A percentile compares a stretch with the other conserved stretches of the same genome.
phyloP scores from a whole-genome alignment of 495 filamentous ascomycete species.

The Xylaria telfairii region DNA sequence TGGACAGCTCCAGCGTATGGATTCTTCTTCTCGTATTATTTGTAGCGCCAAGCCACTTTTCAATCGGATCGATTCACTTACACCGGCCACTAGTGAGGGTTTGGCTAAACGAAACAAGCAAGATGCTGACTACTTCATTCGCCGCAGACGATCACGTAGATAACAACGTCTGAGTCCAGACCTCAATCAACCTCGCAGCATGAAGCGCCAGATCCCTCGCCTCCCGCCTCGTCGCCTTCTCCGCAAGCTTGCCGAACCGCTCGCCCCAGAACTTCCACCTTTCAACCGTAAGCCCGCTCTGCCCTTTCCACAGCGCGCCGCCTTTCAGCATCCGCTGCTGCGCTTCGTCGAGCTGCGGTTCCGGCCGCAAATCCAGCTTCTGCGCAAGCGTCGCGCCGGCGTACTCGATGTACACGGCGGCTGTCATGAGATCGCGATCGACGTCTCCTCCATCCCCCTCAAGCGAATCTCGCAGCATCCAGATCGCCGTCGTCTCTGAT shows the following conservation, averaged over 20 bases:
- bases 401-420: conserved; percentile 39
- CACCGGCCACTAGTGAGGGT: background rate
- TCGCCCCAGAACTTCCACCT: conserved; percentile 35
- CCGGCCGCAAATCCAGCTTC: conserved; percentile 24
- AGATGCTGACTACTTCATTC: background rate
- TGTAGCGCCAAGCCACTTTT: background rate
- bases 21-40: too few relatives aligned
- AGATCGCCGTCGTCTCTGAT: conserved; percentile 26
- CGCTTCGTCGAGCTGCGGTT: conserved; percentile 26
- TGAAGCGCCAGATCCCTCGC: conserved; percentile 30
- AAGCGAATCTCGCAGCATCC: conserved; percentile 36
- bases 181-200: conserved; percentile 35
- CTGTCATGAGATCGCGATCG: conserved; percentile 24
- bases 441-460: conserved; percentile 22
- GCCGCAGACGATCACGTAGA: conserved; percentile 5
- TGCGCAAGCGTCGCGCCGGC: conserved; percentile 32
- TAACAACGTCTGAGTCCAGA: conserved; percentile 30
- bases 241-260: conserved; percentile 31
- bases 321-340: conserved; percentile 24
- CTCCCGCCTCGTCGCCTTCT: conserved; percentile 24
- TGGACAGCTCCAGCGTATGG: background rate
- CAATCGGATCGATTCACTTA: background rate
- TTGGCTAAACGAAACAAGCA: background rate
- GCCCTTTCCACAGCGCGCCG: conserved; percentile 30
- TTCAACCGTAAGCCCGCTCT: conserved; percentile 28